These are phyloP conservation scores for Dipteronia sinensis DNA, from an alignment of 345 rosid genomes.

Conservation along the genomic window DNA sequence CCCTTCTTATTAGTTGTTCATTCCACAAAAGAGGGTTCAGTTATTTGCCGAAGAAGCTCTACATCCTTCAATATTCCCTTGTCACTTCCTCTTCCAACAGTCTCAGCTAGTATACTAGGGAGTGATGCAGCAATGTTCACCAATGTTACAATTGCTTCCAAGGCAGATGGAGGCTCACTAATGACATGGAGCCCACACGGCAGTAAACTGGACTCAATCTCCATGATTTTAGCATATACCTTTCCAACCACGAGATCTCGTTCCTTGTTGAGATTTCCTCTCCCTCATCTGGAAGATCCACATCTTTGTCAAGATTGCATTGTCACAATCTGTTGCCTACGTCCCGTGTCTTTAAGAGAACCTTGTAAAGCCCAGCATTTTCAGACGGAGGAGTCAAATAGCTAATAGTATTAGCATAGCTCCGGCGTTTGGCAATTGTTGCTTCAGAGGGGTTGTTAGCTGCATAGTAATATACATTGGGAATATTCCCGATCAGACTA, in stretches of 20 bases:
- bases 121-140: constrained; percentile 95
- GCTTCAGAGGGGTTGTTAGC: constrained; percentile 99
- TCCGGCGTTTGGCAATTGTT: constrained; percentile 94
- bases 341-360: constrained; percentile 93
- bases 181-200: constrained; percentile 97
- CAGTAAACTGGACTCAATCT: constrained; percentile 90
- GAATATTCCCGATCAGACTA: constrained; percentile 96
- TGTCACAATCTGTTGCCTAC: constrained; percentile 92
- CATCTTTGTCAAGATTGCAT: constrained; percentile 97
- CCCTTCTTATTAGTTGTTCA: constrained; percentile 81
- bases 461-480: constrained; percentile 93
- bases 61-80: constrained; percentile 91
- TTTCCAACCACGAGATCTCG: constrained; percentile 92
- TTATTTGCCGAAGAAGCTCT: constrained; percentile 93
- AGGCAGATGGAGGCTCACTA: constrained; percentile 97
- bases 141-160: constrained; percentile 95
- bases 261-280: constrained; percentile 70
- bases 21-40: constrained; percentile 81
- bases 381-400: constrained; percentile 99
- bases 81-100: constrained; percentile 83
- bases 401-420: constrained; percentile 96
- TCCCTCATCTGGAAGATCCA: constrained; percentile 83
- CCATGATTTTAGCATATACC: constrained; percentile 98
- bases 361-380: constrained; percentile 99
- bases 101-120: constrained; percentile 78